A percentile compares a stretch with the other conserved stretches of the same genome.
phyloP scores from a whole-genome alignment of 148 eudicot species.

The Camellia japonica region DNA sequence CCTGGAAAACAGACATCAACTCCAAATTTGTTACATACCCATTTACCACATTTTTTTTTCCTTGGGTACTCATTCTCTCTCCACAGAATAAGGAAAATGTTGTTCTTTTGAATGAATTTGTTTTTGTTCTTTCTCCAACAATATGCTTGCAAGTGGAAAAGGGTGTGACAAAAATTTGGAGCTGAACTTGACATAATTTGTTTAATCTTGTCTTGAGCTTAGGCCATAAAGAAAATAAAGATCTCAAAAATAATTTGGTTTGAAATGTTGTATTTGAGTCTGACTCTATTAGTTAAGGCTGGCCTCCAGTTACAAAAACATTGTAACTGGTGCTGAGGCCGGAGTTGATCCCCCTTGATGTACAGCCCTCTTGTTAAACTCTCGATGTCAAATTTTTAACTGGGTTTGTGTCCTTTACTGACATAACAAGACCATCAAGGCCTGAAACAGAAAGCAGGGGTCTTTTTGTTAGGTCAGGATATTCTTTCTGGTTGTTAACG shows the following conservation, averaged over 20 bases:
- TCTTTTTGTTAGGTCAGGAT: not conserved
- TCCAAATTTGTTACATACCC: not conserved
- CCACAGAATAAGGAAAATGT: not conserved
- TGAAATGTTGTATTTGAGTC: not conserved
- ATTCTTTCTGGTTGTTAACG: not conserved
- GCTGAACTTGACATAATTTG: not conserved
- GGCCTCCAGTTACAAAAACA: not conserved
- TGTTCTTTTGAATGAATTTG: not conserved
- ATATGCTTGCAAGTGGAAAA: not conserved
- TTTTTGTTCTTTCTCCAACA: not conserved
- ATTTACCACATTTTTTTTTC: not conserved
- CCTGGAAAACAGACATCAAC: slow-evolving; percentile 38
- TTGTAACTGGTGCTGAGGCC: not conserved
- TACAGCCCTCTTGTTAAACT: not conserved
- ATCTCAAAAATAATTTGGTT: not conserved
- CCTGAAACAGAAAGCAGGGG: not conserved
- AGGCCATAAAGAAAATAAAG: not conserved
- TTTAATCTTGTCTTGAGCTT: not conserved
- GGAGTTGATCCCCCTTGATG: not conserved
- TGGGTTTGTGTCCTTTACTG: not conserved
- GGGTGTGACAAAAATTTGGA: not conserved
- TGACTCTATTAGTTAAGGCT: not conserved
- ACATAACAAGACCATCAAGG: not conserved
- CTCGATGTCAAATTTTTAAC: not conserved
- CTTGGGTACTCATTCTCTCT: not conserved